These are phyloP conservation scores for Hexamita inflata DNA, from an alignment of 208 protist genomes.

Conservation along the genomic window DNA sequence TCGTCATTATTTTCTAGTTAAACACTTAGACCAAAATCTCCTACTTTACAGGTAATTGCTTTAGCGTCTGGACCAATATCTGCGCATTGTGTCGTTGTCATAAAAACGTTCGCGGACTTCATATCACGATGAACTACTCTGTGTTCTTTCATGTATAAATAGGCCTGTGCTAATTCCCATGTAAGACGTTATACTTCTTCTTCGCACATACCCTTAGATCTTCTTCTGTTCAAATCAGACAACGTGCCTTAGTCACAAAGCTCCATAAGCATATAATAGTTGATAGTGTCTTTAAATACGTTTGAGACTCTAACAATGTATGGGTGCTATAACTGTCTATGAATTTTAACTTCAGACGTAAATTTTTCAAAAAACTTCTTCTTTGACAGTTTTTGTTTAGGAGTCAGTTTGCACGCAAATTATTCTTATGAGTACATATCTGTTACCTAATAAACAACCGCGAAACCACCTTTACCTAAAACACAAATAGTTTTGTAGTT, in stretches of 20 bases:
- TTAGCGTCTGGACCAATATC: background rate
- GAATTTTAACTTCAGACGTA: conserved; percentile 26
- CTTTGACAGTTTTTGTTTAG: background rate
- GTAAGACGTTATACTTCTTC: conserved; percentile 1
- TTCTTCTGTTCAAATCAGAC: background rate
- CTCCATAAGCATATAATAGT: conserved; percentile 29
- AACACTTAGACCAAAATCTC: conserved; percentile 30
- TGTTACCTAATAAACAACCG: conserved; percentile 19
- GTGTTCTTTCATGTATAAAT: conserved; percentile 42
- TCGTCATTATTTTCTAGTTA: background rate
- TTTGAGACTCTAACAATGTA: conserved; percentile 1
- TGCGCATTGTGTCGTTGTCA: background rate
- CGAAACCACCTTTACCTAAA: conserved; percentile 32
- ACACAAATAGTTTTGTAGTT: too few species aligned
- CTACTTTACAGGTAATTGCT: background rate
- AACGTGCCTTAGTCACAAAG: background rate
- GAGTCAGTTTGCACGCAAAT: conserved; percentile 25
- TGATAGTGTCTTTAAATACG: conserved; percentile 21
- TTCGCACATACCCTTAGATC: conserved; percentile 2
- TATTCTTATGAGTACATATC: background rate
- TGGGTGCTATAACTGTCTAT: conserved; percentile 13
- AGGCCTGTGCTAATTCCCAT: conserved; percentile 39
- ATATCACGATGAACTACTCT: conserved; percentile 52
- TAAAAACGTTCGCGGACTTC: conserved; percentile 49
- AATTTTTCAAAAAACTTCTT: conserved; percentile 28